Percentiles rank a stretch among this genome's conserved stretches.
Evolutionary conservation across 805 yeast species (phyloP).

Genomic region (Diddensiella caesifluorescens): DNA sequence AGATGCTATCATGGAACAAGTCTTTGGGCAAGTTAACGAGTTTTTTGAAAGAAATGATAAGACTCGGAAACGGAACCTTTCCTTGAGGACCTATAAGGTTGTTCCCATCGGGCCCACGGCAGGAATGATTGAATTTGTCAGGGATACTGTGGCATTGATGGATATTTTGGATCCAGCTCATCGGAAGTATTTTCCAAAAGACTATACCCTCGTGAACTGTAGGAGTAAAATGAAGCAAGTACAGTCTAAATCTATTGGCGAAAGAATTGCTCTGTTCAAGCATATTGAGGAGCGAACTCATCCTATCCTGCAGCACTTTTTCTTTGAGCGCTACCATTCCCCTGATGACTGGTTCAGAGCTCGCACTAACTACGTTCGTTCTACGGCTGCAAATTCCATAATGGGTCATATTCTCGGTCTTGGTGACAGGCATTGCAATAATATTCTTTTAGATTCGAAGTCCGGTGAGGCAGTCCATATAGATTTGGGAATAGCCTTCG

Average conservation of each 20-base stretch:
- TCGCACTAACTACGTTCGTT: constrained; percentile 60
- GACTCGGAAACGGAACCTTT: constrained; percentile 51
- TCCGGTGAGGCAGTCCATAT: constrained; percentile 94
- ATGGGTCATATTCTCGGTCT: constrained; percentile 85
- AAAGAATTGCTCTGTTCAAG: constrained; percentile 33
- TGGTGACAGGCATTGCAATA: constrained; percentile 94
- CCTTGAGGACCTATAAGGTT: constrained; percentile 80
- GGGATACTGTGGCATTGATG: constrained; percentile 63
- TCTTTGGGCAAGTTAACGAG: constrained; percentile 76
- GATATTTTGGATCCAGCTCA: constrained; percentile 69
- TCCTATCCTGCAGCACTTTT: constrained; percentile 70
- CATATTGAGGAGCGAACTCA: constrained; percentile 45
- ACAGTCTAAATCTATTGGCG: constrained; percentile 34
- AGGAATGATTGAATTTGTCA: constrained; percentile 88
- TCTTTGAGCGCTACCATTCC: constrained; percentile 57
- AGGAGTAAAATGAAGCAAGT: constrained; percentile 56
- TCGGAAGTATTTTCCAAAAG: constrained; percentile 37
- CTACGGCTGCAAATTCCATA: constrained; percentile 79
- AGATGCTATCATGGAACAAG: constrained; percentile 97
- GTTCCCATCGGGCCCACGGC: constrained; percentile 82
- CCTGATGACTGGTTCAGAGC: constrained; percentile 73
- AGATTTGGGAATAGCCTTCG: constrained; percentile 94
- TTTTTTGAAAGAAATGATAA: constrained; percentile 53
- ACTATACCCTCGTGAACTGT: constrained; percentile 50
- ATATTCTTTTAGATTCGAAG: constrained; percentile 70